Evolutionary conservation across 2,329 filamentous ascomycete species (phyloP).

Genomic region (Trichoderma endophyticum): DNA sequence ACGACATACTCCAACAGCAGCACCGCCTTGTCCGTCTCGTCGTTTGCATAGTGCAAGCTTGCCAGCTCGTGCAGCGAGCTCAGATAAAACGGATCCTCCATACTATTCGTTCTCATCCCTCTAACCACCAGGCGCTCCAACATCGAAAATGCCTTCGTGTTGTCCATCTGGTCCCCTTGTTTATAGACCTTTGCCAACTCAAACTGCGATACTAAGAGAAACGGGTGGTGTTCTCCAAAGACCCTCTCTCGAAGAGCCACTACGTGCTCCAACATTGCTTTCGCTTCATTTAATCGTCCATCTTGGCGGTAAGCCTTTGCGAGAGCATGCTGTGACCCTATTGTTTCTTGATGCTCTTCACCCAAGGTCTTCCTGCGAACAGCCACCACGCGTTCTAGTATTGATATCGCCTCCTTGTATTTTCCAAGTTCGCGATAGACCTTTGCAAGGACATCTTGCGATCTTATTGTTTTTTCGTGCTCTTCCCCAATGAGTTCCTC

Average conservation of each 20-base stretch:
- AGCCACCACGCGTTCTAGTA: constrained; percentile 4
- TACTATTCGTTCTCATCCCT: background rate
- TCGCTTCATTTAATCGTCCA: background rate
- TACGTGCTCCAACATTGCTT: background rate
- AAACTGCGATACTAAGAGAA: constrained; percentile 1
- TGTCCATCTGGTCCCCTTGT: background rate
- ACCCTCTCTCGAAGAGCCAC: background rate
- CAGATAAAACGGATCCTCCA: background rate
- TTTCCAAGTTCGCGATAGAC: background rate
- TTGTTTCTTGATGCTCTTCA: background rate
- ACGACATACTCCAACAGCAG: background rate
- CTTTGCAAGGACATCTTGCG: background rate
- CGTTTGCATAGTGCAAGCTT: background rate
- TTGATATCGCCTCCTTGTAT: constrained; percentile 1
- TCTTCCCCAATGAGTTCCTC: background rate
- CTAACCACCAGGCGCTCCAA: background rate
- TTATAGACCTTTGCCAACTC: background rate
- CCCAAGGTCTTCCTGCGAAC: background rate
- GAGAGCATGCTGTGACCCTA: background rate
- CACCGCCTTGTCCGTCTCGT: background rate
- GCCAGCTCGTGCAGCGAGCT: background rate
- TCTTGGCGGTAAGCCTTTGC: background rate
- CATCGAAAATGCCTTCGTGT: background rate
- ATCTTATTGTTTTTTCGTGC: background rate
- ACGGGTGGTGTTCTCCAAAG: background rate